Conservation (phyloP, 169 alveolate species). For the Pseudocohnilembus persalinus region DNA sequence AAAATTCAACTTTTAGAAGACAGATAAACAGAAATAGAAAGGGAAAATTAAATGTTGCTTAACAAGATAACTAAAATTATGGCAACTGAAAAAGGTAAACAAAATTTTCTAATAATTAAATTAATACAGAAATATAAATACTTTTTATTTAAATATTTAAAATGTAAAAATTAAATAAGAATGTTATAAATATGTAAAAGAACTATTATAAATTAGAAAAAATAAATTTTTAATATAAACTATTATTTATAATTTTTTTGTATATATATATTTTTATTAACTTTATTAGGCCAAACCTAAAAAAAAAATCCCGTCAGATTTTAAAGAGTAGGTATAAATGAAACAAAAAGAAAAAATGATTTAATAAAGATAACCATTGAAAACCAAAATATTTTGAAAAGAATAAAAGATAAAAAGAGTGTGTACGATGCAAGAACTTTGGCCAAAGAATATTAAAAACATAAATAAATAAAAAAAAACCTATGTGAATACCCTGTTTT, state of each 20-base stretch:
- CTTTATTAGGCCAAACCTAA: not conserved
- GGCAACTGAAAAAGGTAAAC: not conserved
- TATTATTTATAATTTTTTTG: too few relatives aligned
- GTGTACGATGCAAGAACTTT: conserved; percentile 32
- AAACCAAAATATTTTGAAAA: conserved; percentile 36
- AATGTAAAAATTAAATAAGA: too few relatives aligned
- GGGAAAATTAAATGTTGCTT: conserved; percentile 13
- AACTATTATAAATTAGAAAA: too few relatives aligned
- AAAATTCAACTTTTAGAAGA: conserved; percentile 4
- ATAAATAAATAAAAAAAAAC: conserved; percentile 19
- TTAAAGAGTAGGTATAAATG: conserved; percentile 14
- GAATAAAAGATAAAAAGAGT: conserved; percentile 33
- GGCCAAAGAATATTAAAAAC: conserved; percentile 37
- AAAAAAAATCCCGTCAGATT: not conserved
- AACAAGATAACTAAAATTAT: conserved; percentile 13
- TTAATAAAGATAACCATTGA: conserved; percentile 42
- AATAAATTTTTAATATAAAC: too few relatives aligned
- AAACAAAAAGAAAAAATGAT: conserved; percentile 37
- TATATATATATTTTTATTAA: too few relatives aligned
- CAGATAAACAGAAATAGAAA: conserved; percentile 20
- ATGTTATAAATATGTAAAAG: too few relatives aligned
- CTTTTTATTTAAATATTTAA: too few relatives aligned
- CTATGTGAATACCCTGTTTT: conserved; percentile 29
- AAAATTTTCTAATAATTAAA: not conserved
- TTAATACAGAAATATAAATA: too few relatives aligned